Conservation (phyloP, 345 rosid species). For the Populus ilicifolia region DNA sequence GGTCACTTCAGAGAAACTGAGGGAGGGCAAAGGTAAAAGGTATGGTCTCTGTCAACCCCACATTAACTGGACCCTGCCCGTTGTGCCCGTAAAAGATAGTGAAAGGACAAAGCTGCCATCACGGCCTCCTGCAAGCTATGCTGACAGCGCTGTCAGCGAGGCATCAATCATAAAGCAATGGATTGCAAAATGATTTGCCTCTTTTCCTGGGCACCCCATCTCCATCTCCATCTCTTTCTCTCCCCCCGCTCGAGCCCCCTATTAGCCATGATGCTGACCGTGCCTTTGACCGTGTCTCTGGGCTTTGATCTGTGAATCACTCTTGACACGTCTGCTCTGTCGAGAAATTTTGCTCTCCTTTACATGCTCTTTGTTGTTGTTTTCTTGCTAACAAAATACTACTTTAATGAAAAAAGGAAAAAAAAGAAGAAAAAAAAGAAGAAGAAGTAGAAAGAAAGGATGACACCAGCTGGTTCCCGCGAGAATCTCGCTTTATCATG, state of each 20-base stretch:
- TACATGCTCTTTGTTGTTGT: slow-evolving; percentile 27
- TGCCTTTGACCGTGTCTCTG: slow-evolving; percentile 39
- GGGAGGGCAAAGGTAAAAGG: slow-evolving; percentile 12
- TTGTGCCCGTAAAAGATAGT: slow-evolving; percentile 1
- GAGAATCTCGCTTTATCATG: slow-evolving; percentile 48
- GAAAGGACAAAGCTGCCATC: slow-evolving; percentile 37
- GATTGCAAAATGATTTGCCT: slow-evolving; percentile 62
- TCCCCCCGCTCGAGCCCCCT: not conserved
- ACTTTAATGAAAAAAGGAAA: not conserved
- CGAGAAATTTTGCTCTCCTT: not conserved
- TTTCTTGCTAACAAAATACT: not conserved
- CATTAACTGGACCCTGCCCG: not conserved
- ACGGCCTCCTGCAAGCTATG: slow-evolving; percentile 17
- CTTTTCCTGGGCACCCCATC: not conserved
- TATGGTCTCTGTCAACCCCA: slow-evolving; percentile 40
- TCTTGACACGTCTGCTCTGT: slow-evolving; percentile 39
- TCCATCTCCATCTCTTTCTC: not conserved
- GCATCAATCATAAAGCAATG: slow-evolving; percentile 67
- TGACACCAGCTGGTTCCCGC: slow-evolving; percentile 37
- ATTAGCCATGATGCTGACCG: slow-evolving; percentile 22
- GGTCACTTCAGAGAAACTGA: not conserved
- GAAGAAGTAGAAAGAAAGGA: not conserved
- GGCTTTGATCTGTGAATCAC: not conserved
- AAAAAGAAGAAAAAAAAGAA: not conserved
- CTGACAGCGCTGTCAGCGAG: slow-evolving; percentile 50